Base-by-base conservation (phyloP, 306 rosid species). In the Sindora glabra region DNA sequence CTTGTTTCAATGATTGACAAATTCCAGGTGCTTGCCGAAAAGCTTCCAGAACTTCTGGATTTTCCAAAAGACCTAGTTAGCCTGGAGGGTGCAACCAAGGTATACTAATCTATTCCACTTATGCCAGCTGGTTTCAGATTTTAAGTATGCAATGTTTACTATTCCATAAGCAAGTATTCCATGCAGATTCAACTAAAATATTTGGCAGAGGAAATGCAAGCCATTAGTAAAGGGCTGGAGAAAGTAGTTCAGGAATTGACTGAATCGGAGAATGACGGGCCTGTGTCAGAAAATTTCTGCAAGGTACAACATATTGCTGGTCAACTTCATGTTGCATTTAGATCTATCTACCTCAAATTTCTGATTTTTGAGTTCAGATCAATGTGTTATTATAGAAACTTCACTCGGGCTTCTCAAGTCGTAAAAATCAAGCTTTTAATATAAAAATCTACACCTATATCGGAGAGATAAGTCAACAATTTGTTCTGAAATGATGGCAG, bases 121-220 rank as follows among this genome's bases (percentile, higher is more conserved):
- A 59, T 18, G 1, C 10, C 21, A 56, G n/a, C 24, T 58, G 56
- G n/a, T 73, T 56, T 32, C 51, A 15, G 55, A 49, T 26, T 24
- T 54, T 49, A 29, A 58, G 32, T 54, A 27, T 74, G 53, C 56
- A 55, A 33, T 51, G 16, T 56, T n/a, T 17, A 17, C 59, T 21
- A 73, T 51, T 63, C 64, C 60, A 41, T 59, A 40, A 56, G 58
- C 57, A 37, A 54, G 14, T 53, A 59, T 55, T 46, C 64, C 59
- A 57, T 71, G 74, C 86, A 92, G 99, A 73, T 92, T 59, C 99
- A 92, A 82, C 71, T 92, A 74, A 92, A 89, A 79, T 89, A 76
- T 73, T 71, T 92, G 89, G 99, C 99, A 18, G 99, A 92, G 77
- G 96, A 92, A 84, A 92, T 92, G 99, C 96, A 89, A 81, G 95